Evolutionary conservation across 305 asterid genomes (phyloP).

Genomic region (Fraxinus sp.): DNA sequence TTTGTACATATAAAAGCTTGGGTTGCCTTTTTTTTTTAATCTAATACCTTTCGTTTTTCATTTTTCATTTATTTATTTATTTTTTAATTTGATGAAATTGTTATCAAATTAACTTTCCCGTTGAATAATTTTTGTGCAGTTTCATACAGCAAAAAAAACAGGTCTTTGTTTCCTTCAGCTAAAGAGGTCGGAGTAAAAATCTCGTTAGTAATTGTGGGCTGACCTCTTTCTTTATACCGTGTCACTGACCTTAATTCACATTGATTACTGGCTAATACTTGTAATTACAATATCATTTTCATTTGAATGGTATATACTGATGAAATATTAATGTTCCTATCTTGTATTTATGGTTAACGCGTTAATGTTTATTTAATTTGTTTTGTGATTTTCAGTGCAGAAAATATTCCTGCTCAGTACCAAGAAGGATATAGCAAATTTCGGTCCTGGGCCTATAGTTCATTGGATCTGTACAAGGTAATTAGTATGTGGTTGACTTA

Average conservation of each 20-base stretch:
- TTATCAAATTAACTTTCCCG: too few relatives aligned
- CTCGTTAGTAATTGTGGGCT: background rate
- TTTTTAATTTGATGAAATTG: background rate
- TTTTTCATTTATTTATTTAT: too few relatives aligned
- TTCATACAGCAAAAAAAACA: background rate
- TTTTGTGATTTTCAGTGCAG: constrained; percentile 51
- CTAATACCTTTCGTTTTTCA: background rate
- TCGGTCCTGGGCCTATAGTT: constrained; percentile 89
- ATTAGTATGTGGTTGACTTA: constrained; percentile 5
- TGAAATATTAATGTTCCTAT: background rate
- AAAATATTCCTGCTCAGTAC: constrained; percentile 66
- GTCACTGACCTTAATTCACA: background rate
- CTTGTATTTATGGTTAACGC: background rate
- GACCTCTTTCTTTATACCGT: constrained; percentile 5
- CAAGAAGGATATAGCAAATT: constrained; percentile 83
- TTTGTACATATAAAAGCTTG: background rate
- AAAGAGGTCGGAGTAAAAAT: background rate
- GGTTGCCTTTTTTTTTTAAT: background rate
- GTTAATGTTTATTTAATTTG: constrained; percentile 15
- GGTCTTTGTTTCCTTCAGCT: background rate
- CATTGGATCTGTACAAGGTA: constrained; percentile 91
- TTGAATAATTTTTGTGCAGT: too few relatives aligned
- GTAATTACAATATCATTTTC: background rate
- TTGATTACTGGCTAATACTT: background rate
- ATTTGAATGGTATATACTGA: background rate